A percentile compares a stretch with the other conserved stretches of the same genome.
Evolutionary conservation across 345 rosid genomes (phyloP).

Genomic region (Angophora floribunda): DNA sequence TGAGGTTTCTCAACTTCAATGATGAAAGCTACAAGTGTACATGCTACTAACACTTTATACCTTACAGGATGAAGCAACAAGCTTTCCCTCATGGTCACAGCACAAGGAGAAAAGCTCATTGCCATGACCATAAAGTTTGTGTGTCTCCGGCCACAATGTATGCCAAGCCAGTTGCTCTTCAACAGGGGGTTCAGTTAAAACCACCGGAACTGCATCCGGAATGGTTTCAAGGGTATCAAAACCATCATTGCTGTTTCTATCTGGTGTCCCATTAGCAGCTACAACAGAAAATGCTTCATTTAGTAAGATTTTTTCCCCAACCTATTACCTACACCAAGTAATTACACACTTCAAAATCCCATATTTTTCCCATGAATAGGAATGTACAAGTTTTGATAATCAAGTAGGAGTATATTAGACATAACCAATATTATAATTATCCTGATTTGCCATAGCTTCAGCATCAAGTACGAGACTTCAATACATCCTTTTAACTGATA

Average conservation of each 20-base stretch:
- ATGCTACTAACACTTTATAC: constrained; percentile 19
- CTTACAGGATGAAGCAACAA: constrained; percentile 95
- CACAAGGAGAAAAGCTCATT: constrained; percentile 85
- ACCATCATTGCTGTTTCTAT: constrained; percentile 47
- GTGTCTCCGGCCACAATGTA: constrained; percentile 93
- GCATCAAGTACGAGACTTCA: not conserved
- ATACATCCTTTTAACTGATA: not conserved
- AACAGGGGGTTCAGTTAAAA: constrained; percentile 75
- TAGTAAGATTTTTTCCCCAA: not conserved
- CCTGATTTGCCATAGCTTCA: not conserved
- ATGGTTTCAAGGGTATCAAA: constrained; percentile 77
- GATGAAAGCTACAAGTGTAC: not conserved
- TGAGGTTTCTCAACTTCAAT: not conserved
- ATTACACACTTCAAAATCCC: not conserved
- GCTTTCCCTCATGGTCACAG: constrained; percentile 61
- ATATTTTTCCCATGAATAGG: not conserved
- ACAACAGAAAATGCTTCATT: constrained; percentile 8
- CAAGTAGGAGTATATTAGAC: not conserved
- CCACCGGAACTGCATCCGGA: constrained; percentile 91
- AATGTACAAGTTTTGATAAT: not conserved
- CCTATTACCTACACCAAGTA: not conserved
- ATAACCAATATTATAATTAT: not conserved
- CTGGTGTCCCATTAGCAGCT: constrained; percentile 46
- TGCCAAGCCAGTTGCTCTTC: constrained; percentile 93
- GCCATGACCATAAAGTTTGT: constrained; percentile 93